Evolutionary conservation across 441 rosid genomes (phyloP), one percentile per base, ranked within the genome.

Genomic region (Arabidopsis hybrid): DNA sequence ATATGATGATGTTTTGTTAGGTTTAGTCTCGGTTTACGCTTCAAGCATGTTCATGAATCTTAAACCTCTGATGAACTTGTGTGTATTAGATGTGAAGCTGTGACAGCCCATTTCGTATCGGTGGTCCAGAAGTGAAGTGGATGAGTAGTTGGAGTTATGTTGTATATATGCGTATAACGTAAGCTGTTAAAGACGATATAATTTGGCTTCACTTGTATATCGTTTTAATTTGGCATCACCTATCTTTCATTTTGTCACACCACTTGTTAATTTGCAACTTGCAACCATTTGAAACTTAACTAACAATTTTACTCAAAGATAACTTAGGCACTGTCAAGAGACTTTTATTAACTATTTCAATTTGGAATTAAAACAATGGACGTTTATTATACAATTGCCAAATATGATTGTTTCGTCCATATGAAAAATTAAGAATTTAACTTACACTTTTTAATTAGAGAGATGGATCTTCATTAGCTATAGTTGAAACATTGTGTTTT

Each of bases 301-400:
- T 3, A 42, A 55, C 45, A 61, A 42, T 17, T 51, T 32, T 63
- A 64, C 50, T 56, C 0, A 43, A 71, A 52, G 3, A 52, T 18
- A 3, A 31, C 32, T 31, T 40, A 52, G 56, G 42, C 21, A 63
- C 14, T 56, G 64, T 35, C 63, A 65, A 50, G 35, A 57, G 12
- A 66, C 31, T 55, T 69, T 76, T 39, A 76, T 64, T n/a, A 58
- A 64, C 66, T 76, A 47, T 8, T 70, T 11, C 34, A 45, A 35
- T 35, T 4, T 35, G 26, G 26, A 21, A 21, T 21, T 21, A 21
- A 21, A 21, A 21, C 9, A 53, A 64, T 71, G 67, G 76, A 76
- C 75, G 62, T 65, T 70, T 76, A 76, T 70, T 64, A 2, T 71
- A 76, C 76, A 76, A 65, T 71, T 76, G 31, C 59, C 62, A 71